phyloP scores from a whole-genome alignment of 805 yeast genomes.

The Cyberlindnera nakhonratchasimensis region DNA sequence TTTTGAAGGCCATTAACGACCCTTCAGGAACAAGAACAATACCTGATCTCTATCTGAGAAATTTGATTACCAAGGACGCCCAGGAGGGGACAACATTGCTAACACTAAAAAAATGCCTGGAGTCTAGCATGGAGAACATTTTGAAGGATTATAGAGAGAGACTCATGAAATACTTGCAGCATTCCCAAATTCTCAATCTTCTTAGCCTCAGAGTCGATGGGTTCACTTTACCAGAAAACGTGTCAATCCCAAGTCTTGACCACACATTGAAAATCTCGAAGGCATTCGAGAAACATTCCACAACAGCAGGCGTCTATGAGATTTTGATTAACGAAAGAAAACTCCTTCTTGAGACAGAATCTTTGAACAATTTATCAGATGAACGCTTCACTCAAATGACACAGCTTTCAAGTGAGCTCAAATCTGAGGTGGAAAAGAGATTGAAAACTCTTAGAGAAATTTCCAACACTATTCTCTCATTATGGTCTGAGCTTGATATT shows the following conservation, averaged over 20 bases:
- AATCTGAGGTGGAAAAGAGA: constrained; percentile 23
- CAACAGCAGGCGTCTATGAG: constrained; percentile 21
- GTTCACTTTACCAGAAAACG: not conserved
- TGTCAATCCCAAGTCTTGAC: constrained; percentile 20
- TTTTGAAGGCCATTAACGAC: constrained; percentile 34
- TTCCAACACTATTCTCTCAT: constrained; percentile 14
- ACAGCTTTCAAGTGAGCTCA: constrained; percentile 11
- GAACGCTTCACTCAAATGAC: constrained; percentile 9
- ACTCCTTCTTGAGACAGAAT: constrained; percentile 20
- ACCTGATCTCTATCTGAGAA: constrained; percentile 39
- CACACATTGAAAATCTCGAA: constrained; percentile 9
- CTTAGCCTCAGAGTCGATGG: constrained; percentile 12
- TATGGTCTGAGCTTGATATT: constrained; percentile 26
- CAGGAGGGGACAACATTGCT: constrained; percentile 32
- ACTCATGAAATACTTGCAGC: constrained; percentile 24
- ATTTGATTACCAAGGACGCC: constrained; percentile 28
- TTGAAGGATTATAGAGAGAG: constrained; percentile 31
- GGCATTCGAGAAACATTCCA: constrained; percentile 5
- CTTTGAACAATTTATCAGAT: constrained; percentile 26
- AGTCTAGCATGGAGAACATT: constrained; percentile 31
- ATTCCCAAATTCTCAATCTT: constrained; percentile 6
- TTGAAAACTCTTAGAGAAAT: constrained; percentile 8
- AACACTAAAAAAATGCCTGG: constrained; percentile 31
- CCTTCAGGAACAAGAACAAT: constrained; percentile 37
- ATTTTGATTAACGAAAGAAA: constrained; percentile 18